phyloP scores from a whole-genome alignment of 2,329 filamentous ascomycete genomes.

The Aspergillus calidoustus region DNA sequence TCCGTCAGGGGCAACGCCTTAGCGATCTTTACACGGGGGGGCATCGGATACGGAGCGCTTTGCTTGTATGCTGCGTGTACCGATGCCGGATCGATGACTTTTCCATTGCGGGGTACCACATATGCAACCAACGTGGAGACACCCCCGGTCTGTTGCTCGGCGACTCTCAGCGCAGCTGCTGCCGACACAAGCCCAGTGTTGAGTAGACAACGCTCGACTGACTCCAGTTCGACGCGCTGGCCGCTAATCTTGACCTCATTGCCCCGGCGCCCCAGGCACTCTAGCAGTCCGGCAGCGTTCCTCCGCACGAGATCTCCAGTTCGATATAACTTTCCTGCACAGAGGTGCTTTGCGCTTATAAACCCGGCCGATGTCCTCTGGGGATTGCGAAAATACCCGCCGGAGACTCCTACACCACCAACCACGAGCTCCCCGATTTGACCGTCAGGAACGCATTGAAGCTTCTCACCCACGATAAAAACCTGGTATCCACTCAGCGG shows the following conservation, averaged over 20 bases:
- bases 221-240: slow-evolving; percentile 61
- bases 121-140: neutral
- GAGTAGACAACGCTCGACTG: slow-evolving; percentile 37
- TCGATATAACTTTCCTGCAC: no score
- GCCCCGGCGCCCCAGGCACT: slow-evolving; percentile 54
- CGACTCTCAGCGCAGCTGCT: neutral
- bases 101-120: neutral
- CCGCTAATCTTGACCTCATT: slow-evolving; percentile 51
- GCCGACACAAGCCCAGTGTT: neutral
- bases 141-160: neutral
- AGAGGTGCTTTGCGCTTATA: slow-evolving; percentile 46
- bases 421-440: slow-evolving; percentile 30
- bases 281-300: slow-evolving; percentile 35
- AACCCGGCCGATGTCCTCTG: slow-evolving; percentile 72
- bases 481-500: no score
- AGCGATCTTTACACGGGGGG: no score
- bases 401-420: slow-evolving; percentile 65
- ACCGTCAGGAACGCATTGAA: slow-evolving; percentile 15
- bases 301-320: slow-evolving; percentile 14
- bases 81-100: no score
- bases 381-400: slow-evolving; percentile 66
- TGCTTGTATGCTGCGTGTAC: no score
- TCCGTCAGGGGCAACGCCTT: no score
- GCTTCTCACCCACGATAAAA: slow-evolving; percentile 7
- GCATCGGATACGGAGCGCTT: no score